Percentiles rank a stretch among this genome's conserved stretches.
phyloP scores from a whole-genome alignment of 345 rosid species.

The Linum lewisii region DNA sequence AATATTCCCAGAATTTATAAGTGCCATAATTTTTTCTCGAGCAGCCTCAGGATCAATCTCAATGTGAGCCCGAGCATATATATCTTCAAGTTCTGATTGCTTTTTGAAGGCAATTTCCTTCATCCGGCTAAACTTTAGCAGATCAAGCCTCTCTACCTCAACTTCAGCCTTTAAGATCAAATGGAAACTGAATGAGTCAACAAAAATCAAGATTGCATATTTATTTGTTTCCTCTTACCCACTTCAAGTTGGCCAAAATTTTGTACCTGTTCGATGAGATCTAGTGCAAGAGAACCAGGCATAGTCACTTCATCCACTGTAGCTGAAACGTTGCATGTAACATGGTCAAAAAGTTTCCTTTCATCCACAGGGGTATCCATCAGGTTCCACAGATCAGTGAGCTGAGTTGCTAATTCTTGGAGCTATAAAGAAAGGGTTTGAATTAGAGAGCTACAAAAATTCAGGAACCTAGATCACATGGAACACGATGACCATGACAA shows the following conservation, averaged over 20 bases:
- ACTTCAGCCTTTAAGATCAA: constrained; percentile 59
- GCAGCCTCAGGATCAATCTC: constrained; percentile 78
- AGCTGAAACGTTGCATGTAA: constrained; percentile 76
- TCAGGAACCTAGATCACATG: not conserved
- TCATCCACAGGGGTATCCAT: constrained; percentile 97
- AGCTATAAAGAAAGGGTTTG: constrained; percentile 39
- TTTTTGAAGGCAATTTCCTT: constrained; percentile 92
- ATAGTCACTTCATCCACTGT: constrained; percentile 75
- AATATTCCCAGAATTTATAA: constrained; percentile 77
- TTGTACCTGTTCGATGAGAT: constrained; percentile 77
- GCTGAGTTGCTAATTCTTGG: constrained; percentile 83
- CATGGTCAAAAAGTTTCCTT: constrained; percentile 69
- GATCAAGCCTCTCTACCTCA: constrained; percentile 95
- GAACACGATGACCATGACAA: not conserved
- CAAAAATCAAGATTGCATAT: constrained; percentile 11
- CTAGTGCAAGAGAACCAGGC: constrained; percentile 82
- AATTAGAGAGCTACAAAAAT: not conserved
- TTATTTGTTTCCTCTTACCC: not conserved
- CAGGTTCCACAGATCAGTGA: constrained; percentile 90
- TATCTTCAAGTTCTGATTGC: constrained; percentile 95
- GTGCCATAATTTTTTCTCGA: constrained; percentile 73
- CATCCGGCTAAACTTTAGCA: constrained; percentile 88
- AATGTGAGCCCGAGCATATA: constrained; percentile 63
- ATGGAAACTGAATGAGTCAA: constrained; percentile 9
- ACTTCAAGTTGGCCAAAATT: not conserved